phyloP scores from a whole-genome alignment of 345 rosid genomes.

The Trapa incisa region DNA sequence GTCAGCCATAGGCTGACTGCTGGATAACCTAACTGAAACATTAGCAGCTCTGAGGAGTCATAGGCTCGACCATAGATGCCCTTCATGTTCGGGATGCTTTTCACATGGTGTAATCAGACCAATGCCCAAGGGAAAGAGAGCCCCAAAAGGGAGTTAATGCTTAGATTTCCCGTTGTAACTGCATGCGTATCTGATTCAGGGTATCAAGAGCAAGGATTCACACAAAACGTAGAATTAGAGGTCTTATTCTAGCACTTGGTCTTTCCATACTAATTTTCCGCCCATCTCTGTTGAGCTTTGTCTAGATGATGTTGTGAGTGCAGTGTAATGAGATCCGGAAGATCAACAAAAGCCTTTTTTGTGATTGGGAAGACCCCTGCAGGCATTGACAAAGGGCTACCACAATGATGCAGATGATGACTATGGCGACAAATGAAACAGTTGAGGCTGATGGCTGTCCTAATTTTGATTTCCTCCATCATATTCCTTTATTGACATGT shows the following conservation, averaged over 20 bases:
- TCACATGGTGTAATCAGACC: neutral
- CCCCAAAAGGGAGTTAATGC: neutral
- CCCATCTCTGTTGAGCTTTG: neutral
- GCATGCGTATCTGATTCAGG: too few relatives aligned
- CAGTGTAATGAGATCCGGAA: conserved; percentile 78
- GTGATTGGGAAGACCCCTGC: conserved; percentile 59
- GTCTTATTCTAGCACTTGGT: neutral
- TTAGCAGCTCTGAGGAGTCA: too few relatives aligned
- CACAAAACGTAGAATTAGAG: neutral
- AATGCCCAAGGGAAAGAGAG: neutral
- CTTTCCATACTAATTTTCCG: too few relatives aligned
- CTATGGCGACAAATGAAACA: conserved; percentile 75
- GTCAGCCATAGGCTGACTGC: too few relatives aligned
- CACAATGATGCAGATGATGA: conserved; percentile 78
- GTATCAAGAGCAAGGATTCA: neutral
- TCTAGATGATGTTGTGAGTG: conserved; percentile 10
- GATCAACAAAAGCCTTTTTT: conserved; percentile 34
- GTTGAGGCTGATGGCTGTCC: conserved; percentile 16
- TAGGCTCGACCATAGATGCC: neutral
- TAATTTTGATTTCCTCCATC: neutral
- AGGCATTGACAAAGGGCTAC: conserved; percentile 64
- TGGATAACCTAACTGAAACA: too few relatives aligned
- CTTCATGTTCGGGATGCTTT: neutral
- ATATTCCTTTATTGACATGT: neutral
- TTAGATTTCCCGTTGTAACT: neutral